A percentile compares a stretch with the other conserved stretches of the same genome.
Evolutionary conservation across 2,329 filamentous ascomycete genomes (phyloP).

Genomic region (Delphinella strobiligena): DNA sequence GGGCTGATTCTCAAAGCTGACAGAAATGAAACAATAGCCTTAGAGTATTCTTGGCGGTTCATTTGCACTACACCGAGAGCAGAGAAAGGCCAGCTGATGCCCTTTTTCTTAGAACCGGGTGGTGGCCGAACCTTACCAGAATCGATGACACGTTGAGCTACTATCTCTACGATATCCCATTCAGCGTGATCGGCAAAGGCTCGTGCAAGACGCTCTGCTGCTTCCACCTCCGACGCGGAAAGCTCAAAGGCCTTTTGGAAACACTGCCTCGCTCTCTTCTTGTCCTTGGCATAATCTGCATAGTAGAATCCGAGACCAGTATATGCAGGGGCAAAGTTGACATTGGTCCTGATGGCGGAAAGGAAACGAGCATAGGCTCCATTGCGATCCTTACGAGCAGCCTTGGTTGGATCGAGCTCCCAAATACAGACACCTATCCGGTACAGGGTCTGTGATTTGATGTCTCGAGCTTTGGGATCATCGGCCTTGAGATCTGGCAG

Average conservation of each 20-base stretch:
- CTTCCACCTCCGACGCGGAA: conserved; percentile 72
- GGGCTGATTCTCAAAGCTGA: conserved; percentile 74
- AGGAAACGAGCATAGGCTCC: conserved; percentile 79
- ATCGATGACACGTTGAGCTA: conserved; percentile 81
- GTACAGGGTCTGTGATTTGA: conserved; percentile 79
- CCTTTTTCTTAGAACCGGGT: conserved; percentile 84
- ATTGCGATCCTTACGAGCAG: conserved; percentile 65
- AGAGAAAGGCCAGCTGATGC: conserved; percentile 91
- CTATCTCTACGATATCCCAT: conserved; percentile 91
- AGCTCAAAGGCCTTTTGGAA: conserved; percentile 95
- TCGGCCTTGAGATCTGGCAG: conserved; percentile 53
- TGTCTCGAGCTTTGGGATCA: conserved; percentile 48
- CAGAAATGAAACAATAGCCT: conserved; percentile 85
- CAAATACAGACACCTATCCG: conserved; percentile 78
- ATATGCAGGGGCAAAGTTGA: conserved; percentile 82
- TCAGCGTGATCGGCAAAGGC: conserved; percentile 83
- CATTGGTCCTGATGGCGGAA: conserved; percentile 69
- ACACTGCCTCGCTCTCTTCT: conserved; percentile 73
- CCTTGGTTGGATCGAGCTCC: conserved; percentile 63
- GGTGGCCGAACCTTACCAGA: conserved; percentile 87
- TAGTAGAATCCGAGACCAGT: conserved; percentile 86
- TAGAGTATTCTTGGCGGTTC: conserved; percentile 82
- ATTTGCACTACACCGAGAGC: conserved; percentile 88
- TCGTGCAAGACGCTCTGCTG: conserved; percentile 74
- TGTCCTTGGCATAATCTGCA: conserved; percentile 79